Conservation (phyloP, 1,284 basidiomycete genomes). For the Pyrrhoderma lamaoense region DNA sequence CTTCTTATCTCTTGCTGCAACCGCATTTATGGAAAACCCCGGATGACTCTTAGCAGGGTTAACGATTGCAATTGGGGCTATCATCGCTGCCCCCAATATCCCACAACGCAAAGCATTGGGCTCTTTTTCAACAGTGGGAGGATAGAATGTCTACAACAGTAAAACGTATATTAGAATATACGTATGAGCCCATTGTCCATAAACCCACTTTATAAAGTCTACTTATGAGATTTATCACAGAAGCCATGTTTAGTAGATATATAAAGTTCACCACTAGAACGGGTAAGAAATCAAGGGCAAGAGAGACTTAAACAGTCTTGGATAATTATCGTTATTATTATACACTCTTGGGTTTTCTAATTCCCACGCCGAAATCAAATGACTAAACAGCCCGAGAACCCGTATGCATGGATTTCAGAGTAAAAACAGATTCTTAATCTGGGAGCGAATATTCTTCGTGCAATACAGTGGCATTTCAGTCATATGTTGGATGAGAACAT, state of each 20-base stretch:
- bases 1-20: conserved; percentile 27
- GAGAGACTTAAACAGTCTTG: no score
- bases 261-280: neutral
- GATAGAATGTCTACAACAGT: conserved; percentile 6
- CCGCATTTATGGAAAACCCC: conserved; percentile 24
- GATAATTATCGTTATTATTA: no score
- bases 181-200: neutral
- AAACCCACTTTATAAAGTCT: conserved; percentile 1
- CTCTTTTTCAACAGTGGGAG: conserved; percentile 6
- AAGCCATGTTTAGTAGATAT: conserved; percentile 1
- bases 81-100: conserved; percentile 28
- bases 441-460: neutral
- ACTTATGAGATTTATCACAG: conserved; percentile 1
- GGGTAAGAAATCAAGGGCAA: no score
- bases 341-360: no score
- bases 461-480: conserved; percentile 1
- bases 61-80: conserved; percentile 27
- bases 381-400: no score
- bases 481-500: neutral
- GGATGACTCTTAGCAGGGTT: conserved; percentile 25
- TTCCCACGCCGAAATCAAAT: no score
- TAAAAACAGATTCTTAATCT: no score
- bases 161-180: neutral
- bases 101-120: conserved; percentile 24
- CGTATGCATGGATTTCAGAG: no score